Evolutionary conservation across 2,329 filamentous ascomycete genomes (phyloP).

Genomic region (Calonectria hawksworthii): DNA sequence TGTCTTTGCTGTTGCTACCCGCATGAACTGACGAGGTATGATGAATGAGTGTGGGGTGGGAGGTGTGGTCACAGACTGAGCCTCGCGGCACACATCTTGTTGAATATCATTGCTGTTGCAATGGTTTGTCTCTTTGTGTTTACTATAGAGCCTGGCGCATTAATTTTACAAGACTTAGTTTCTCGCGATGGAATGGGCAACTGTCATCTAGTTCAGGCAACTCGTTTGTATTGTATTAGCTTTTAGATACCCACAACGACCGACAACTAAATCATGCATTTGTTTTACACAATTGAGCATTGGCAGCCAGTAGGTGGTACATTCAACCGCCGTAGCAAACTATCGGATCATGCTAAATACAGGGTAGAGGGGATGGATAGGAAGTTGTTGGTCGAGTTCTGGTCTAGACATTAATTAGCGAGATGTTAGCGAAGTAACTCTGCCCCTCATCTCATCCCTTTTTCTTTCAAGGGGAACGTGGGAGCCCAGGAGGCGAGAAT

Average conservation of each 20-base stretch:
- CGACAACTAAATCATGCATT: no score
- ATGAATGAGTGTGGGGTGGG: neutral
- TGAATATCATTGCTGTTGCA: neutral
- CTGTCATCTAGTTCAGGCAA: neutral
- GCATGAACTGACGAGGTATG: neutral
- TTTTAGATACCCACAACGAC: neutral
- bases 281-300: neutral
- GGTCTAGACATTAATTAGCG: neutral
- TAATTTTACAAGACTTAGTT: neutral
- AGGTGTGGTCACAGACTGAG: neutral
- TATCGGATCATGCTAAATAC: neutral
- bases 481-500: neutral
- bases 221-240: neutral
- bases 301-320: no score
- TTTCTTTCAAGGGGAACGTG: neutral
- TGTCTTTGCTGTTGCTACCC: neutral
- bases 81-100: neutral
- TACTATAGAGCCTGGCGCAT: neutral
- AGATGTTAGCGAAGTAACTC: conserved; percentile 4
- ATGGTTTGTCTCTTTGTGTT: neutral
- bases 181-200: neutral
- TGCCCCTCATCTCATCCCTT: conserved; percentile 9
- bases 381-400: no score
- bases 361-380: neutral
- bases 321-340: neutral